Evolutionary conservation across 805 yeast genomes (phyloP), one percentile per base, ranked within the genome.

Genomic region (Phaffomyces antillensis): DNA sequence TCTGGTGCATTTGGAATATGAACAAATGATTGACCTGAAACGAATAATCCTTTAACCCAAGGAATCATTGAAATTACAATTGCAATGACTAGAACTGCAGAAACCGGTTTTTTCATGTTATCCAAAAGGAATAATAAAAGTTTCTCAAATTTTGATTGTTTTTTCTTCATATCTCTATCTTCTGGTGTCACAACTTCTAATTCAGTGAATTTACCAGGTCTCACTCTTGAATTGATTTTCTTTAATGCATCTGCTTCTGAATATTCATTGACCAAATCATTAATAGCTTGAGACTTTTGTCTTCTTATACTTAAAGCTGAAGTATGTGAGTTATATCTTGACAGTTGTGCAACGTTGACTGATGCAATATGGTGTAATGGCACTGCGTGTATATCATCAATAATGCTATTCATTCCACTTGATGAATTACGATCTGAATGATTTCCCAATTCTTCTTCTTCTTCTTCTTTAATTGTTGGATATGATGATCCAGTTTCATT

Each of bases 1-100:
- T 91, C 99, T 0, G 99, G 99, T 0, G 98, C 98, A 44, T 72
- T 60, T 1, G 76, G 82, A 18, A 90, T 52, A 7, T 67, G 61
- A 2, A 46, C 57, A 26, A 40, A 42, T 7, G 39, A 35, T 28
- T 72, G 73, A 1, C 58, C 48, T 6, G 76, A 71, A 1, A 80
- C 82, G 57, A 87, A 87, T 15, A 87, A 67, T 0, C 90, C 86
- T 52, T 83, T 81, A 5, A 84, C 75, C 76, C 96, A 93, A 1
- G 97, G 96, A 20, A 93, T 76, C 83, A 91, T 85, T 5, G 93
- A 78, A 17, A 87, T 68, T 1, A 71, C 68, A 38, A 91, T 66
- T 0, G 90, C 76, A 0, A 79, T 38, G 11, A 89, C 72, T 23
- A 89, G 73, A 1, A 95, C 68, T 25, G 85, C 50, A 2, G 96